Percentiles rank a stretch among this genome's conserved stretches.
Evolutionary conservation across 345 rosid species (phyloP).

Genomic region (Mallotus nudiflorus): DNA sequence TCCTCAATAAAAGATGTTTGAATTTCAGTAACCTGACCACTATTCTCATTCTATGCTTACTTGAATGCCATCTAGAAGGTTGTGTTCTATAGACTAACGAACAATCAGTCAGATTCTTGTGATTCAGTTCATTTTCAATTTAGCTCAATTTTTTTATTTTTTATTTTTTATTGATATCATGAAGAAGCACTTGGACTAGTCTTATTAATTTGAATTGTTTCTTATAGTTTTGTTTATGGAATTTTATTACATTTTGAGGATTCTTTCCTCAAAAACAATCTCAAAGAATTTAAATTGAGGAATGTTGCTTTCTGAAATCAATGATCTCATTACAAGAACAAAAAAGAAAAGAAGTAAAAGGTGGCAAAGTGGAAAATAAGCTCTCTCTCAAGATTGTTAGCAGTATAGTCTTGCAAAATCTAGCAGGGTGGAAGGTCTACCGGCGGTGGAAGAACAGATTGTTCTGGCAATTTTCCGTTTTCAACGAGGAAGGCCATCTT

Average conservation of each 20-base stretch:
- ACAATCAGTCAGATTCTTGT: not conserved
- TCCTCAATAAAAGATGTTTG: constrained; percentile 18
- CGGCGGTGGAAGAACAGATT: constrained; percentile 9
- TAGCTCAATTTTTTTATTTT: not conserved
- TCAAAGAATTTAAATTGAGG: not conserved
- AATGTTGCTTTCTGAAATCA: too few species aligned
- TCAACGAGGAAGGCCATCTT: constrained; percentile 17
- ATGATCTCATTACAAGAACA: too few species aligned
- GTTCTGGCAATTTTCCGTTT: constrained; percentile 6
- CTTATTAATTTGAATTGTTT: not conserved
- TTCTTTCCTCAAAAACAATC: constrained; percentile 20
- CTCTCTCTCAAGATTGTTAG: too few species aligned
- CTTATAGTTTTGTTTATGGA: too few species aligned
- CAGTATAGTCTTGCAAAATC: not conserved
- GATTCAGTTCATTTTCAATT: not conserved
- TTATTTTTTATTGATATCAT: not conserved
- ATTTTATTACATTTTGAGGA: constrained; percentile 9
- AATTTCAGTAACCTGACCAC: constrained; percentile 7
- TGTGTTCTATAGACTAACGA: constrained; percentile 13
- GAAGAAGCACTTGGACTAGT: not conserved
- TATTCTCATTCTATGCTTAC: not conserved
- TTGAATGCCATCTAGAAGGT: constrained; percentile 5
- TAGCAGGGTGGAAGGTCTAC: constrained; percentile 19
- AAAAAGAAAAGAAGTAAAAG: too few species aligned
- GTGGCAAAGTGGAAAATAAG: too few species aligned